These are phyloP conservation scores for Euphrasia confusa DNA, from an alignment of 257 asterid genomes.

Conservation along the genomic window DNA sequence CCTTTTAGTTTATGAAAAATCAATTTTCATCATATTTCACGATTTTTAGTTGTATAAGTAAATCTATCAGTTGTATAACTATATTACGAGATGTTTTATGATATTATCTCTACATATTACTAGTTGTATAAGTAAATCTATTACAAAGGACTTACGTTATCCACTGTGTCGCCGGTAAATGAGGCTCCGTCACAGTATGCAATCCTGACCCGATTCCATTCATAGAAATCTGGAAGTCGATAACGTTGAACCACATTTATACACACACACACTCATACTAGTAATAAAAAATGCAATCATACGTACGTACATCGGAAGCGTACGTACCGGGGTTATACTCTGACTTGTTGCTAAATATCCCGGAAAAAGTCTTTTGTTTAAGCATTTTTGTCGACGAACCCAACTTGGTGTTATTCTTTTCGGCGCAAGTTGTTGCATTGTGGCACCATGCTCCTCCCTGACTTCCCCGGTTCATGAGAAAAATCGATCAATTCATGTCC, in stretches of 20 bases:
- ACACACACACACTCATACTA: no score
- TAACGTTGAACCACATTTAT: no score
- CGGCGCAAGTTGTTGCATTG: conserved; percentile 48
- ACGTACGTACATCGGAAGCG: no score
- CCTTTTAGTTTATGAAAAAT: no score
- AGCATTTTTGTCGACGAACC: conserved; percentile 76
- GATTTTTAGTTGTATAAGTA: no score
- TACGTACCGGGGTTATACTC: conserved; percentile 72
- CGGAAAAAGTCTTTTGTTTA: conserved; percentile 52
- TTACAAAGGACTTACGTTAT: conserved; percentile 46
- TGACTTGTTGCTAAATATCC: conserved; percentile 61
- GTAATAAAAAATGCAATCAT: no score
- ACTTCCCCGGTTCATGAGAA: background rate
- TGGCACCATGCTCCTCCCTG: conserved; percentile 99
- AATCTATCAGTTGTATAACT: no score
- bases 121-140: background rate
- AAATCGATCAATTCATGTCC: background rate
- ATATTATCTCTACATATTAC: no score
- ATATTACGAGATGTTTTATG: no score
- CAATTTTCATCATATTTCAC: no score
- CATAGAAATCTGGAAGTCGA: conserved; percentile 52
- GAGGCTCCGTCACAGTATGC: conserved; percentile 92
- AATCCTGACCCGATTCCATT: conserved; percentile 77
- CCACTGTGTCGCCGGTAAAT: conserved; percentile 75
- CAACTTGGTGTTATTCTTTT: conserved; percentile 35